A percentile compares a stretch with the other conserved stretches of the same genome.
These are phyloP conservation scores for Bryoglossum gracile DNA, from an alignment of 495 filamentous ascomycete species.

Conservation along the genomic window DNA sequence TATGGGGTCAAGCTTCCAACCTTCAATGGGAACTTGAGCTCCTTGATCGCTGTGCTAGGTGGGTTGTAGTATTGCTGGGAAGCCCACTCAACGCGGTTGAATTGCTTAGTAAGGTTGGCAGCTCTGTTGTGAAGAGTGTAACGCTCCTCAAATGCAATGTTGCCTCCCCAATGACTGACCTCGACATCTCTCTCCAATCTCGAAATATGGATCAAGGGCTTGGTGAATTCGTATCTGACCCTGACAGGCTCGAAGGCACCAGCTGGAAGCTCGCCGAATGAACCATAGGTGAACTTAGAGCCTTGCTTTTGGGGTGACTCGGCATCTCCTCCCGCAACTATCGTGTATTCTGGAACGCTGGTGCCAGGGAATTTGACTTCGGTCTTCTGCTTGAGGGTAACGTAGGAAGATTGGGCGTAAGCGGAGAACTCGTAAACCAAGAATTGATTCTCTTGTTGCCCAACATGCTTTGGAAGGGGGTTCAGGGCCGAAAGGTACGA, in stretches of 20 bases:
- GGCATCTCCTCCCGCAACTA: slow-evolving; percentile 49
- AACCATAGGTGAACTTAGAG: slow-evolving; percentile 83
- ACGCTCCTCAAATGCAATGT: slow-evolving; percentile 87
- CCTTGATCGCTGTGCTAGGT: slow-evolving; percentile 67
- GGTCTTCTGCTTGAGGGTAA: slow-evolving; percentile 87
- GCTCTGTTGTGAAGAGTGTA: slow-evolving; percentile 84
- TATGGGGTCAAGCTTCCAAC: slow-evolving; percentile 77
- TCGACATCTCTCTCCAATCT: slow-evolving; percentile 83
- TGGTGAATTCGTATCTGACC: slow-evolving; percentile 93
- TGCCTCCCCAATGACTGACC: slow-evolving; percentile 96
- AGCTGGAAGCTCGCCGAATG: slow-evolving; percentile 70
- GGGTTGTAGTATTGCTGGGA: slow-evolving; percentile 70
- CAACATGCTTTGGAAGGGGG: slow-evolving; percentile 74
- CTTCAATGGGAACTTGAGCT: slow-evolving; percentile 70
- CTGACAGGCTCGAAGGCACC: slow-evolving; percentile 62
- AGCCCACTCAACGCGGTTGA: slow-evolving; percentile 80
- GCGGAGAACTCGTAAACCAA: slow-evolving; percentile 78
- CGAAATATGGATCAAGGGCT: slow-evolving; percentile 70
- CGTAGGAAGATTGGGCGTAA: slow-evolving; percentile 73
- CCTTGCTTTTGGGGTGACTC: slow-evolving; percentile 78
- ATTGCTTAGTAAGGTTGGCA: slow-evolving; percentile 75
- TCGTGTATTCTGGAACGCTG: slow-evolving; percentile 79
- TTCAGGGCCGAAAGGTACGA: slow-evolving; percentile 63
- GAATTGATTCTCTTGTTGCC: slow-evolving; percentile 77
- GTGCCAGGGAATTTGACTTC: slow-evolving; percentile 80